phyloP scores from a whole-genome alignment of 2,329 filamentous ascomycete species.

The Nemania sp. region DNA sequence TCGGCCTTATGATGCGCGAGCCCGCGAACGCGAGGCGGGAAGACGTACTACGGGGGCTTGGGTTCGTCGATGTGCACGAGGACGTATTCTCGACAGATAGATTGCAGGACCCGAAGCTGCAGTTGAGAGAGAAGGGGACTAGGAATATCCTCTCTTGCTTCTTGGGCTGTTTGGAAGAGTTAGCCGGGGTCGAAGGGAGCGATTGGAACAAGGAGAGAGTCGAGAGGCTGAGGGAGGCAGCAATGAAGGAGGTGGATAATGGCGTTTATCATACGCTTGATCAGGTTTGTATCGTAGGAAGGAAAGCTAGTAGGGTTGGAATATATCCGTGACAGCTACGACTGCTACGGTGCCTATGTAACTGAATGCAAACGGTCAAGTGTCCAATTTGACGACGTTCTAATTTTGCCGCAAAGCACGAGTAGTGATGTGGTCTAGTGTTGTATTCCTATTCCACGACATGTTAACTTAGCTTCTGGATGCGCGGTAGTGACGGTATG shows the following conservation, averaged over 20 bases:
- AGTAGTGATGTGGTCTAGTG: no score
- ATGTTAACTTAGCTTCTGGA: no score
- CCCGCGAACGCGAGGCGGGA: background rate
- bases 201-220: conserved; percentile 15
- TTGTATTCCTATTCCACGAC: no score
- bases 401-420: no score
- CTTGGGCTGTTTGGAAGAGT: conserved; percentile 9
- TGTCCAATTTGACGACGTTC: no score
- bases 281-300: conserved; percentile 15
- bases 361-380: no score
- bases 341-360: no score
- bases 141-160: conserved; percentile 14
- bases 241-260: conserved; percentile 13
- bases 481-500: no score
- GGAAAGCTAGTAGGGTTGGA: no score
- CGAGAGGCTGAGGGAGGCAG: conserved; percentile 4
- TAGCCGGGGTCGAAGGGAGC: conserved; percentile 6
- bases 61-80: conserved; percentile 13
- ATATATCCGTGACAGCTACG: no score
- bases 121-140: conserved; percentile 11
- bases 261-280: conserved; percentile 19
- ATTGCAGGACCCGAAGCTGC: conserved; percentile 9
- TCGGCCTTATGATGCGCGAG: conserved; percentile 18
- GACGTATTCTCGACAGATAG: conserved; percentile 18
- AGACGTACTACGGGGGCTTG: conserved; percentile 7